Evolutionary conservation across 805 yeast species (phyloP).

Genomic region (Saturnispora bothae): DNA sequence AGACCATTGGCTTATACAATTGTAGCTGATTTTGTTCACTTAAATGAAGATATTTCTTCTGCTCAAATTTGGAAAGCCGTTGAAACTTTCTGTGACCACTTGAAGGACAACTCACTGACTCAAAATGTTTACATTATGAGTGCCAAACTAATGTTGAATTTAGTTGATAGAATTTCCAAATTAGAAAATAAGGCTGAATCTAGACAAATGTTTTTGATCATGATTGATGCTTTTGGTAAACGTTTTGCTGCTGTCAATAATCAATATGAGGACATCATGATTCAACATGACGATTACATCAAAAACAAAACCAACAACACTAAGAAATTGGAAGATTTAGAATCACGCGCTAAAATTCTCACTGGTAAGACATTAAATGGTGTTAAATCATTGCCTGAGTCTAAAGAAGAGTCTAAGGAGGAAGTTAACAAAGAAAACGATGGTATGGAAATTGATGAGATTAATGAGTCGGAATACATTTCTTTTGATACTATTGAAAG

Average conservation of each 20-base stretch:
- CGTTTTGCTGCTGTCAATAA: conserved; percentile 68
- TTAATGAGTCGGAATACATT: conserved; percentile 10
- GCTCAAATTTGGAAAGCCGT: conserved; percentile 85
- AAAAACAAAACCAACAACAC: conserved; percentile 33
- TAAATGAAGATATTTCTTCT: conserved; percentile 70
- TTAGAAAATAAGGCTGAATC: conserved; percentile 74
- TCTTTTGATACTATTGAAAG: conserved; percentile 38
- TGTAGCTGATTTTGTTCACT: conserved; percentile 92
- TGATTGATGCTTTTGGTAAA: conserved; percentile 79
- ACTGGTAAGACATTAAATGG: conserved; percentile 17
- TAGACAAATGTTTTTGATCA: conserved; percentile 72
- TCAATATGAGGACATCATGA: conserved; percentile 55
- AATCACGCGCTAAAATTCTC: conserved; percentile 30
- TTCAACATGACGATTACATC: conserved; percentile 47
- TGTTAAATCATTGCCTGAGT: conserved; percentile 7
- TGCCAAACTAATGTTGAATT: conserved; percentile 76
- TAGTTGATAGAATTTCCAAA: conserved; percentile 81
- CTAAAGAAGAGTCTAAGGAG: not conserved
- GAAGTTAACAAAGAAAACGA: conserved; percentile 1
- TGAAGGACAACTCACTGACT: conserved; percentile 74
- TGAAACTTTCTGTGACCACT: conserved; percentile 63
- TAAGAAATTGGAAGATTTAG: conserved; percentile 29
- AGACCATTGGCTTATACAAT: conserved; percentile 91
- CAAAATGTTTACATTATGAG: conserved; percentile 93
- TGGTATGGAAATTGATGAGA: conserved; percentile 15